Evolutionary conservation across 73 alveolate species (phyloP).

Genomic region (Paramecium sexaurelia): DNA sequence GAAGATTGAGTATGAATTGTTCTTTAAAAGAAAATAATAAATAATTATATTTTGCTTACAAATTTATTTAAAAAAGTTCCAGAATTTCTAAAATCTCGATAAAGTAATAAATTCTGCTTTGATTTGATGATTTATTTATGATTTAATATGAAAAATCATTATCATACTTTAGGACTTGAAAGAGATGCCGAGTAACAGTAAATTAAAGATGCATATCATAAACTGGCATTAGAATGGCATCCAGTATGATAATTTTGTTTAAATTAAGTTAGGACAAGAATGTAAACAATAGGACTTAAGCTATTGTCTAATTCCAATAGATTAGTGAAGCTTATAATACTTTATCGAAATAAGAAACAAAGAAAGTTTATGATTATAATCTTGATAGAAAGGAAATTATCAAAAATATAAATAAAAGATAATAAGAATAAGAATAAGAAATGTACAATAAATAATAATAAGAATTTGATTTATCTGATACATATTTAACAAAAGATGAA

Average conservation of each 20-base stretch:
- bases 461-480: neutral
- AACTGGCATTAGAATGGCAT: slow-evolving; percentile 38
- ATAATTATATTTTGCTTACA: neutral
- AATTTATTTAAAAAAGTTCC: neutral
- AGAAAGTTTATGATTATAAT: neutral
- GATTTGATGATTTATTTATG: neutral
- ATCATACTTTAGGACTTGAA: slow-evolving; percentile 1
- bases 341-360: neutral
- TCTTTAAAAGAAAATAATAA: neutral
- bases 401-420: neutral
- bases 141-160: neutral
- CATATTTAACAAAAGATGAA: neutral
- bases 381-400: neutral
- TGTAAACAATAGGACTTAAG: neutral
- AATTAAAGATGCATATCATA: neutral
- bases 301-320: neutral
- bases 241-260: neutral
- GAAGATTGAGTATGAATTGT: slow-evolving; percentile 29
- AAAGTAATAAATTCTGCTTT: neutral
- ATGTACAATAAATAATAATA: neutral
- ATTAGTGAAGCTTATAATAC: slow-evolving; percentile 10
- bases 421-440: neutral
- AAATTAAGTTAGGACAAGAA: neutral
- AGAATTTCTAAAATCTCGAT: neutral
- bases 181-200: neutral